Evolutionary conservation across 371 early-diverging fungal species (phyloP).

Genomic region (Rhizopus stolonifer): DNA sequence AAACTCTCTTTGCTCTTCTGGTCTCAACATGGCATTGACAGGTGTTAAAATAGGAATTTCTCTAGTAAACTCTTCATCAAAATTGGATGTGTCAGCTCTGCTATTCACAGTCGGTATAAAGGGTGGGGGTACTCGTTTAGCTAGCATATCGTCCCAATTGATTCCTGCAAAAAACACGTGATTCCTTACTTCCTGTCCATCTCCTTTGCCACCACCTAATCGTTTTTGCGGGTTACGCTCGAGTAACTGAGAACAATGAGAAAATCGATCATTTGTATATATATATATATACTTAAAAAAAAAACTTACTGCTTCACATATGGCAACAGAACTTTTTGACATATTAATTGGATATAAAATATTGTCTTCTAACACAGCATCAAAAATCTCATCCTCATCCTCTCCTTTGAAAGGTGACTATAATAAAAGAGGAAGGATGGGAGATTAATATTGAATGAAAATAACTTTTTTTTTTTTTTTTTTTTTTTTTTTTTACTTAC

Average conservation of each 20-base stretch:
- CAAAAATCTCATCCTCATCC: slow-evolving; percentile 94
- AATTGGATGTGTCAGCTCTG: slow-evolving; percentile 90
- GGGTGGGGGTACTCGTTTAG: slow-evolving; percentile 81
- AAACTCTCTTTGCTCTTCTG: slow-evolving; percentile 89
- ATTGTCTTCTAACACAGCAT: slow-evolving; percentile 90
- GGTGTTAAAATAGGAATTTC: slow-evolving; percentile 92
- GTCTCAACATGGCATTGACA: slow-evolving; percentile 69
- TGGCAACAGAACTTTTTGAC: slow-evolving; percentile 84
- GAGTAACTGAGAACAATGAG: slow-evolving; percentile 83
- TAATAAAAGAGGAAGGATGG: no score
- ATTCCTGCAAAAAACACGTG: slow-evolving; percentile 93
- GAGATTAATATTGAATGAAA: no score
- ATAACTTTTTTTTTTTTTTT: no score
- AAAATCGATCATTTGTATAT: no score
- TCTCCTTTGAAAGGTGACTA: slow-evolving; percentile 94
- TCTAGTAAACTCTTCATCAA: slow-evolving; percentile 92
- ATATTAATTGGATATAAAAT: slow-evolving; percentile 88
- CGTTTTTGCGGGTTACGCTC: slow-evolving; percentile 85
- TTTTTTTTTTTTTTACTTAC: no score
- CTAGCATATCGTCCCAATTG: slow-evolving; percentile 89
- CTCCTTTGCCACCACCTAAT: slow-evolving; percentile 79
- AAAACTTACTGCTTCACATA: no score
- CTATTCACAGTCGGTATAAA: slow-evolving; percentile 82
- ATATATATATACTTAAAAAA: no score
- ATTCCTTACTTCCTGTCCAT: slow-evolving; percentile 86